These are phyloP conservation scores for Penicillium aurantiogriseum DNA, from an alignment of 2,329 filamentous ascomycete species.

Conservation along the genomic window DNA sequence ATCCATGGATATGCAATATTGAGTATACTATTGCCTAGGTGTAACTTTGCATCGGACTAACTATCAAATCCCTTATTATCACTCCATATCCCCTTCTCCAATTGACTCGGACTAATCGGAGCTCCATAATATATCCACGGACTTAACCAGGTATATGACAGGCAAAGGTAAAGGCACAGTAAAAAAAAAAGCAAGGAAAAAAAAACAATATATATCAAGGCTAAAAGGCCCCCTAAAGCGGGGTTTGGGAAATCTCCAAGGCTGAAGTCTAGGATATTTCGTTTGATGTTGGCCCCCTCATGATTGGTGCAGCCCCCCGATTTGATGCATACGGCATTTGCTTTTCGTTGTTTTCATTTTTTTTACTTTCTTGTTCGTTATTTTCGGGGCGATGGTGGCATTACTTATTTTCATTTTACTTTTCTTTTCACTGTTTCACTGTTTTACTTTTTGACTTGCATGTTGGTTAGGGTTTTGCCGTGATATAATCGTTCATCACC, in stretches of 20 bases:
- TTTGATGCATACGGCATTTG: not conserved
- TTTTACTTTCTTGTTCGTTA: not conserved
- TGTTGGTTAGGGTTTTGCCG: not conserved
- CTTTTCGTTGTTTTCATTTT: not conserved
- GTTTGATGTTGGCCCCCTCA: not conserved
- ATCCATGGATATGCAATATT: not conserved
- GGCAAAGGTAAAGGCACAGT: no score
- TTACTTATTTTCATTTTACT: not conserved
- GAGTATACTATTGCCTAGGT: not conserved
- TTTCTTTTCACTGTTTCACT: not conserved
- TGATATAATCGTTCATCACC: not conserved
- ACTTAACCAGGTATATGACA: not conserved
- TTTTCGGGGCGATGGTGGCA: not conserved
- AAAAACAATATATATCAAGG: not conserved
- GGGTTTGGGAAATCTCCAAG: conserved; percentile 5
- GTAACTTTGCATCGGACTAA: not conserved
- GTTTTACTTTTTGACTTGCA: not conserved
- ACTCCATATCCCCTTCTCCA: not conserved
- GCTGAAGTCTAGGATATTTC: not conserved
- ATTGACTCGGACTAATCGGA: not conserved
- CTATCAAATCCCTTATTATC: not conserved
- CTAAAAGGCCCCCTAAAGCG: conserved; percentile 1
- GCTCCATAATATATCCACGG: not conserved
- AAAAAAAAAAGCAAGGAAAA: not conserved
- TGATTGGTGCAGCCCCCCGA: not conserved